Percentiles rank a stretch among this genome's conserved stretches.
phyloP scores from a whole-genome alignment of 495 filamentous ascomycete species.

The Trichoderma gamsii region DNA sequence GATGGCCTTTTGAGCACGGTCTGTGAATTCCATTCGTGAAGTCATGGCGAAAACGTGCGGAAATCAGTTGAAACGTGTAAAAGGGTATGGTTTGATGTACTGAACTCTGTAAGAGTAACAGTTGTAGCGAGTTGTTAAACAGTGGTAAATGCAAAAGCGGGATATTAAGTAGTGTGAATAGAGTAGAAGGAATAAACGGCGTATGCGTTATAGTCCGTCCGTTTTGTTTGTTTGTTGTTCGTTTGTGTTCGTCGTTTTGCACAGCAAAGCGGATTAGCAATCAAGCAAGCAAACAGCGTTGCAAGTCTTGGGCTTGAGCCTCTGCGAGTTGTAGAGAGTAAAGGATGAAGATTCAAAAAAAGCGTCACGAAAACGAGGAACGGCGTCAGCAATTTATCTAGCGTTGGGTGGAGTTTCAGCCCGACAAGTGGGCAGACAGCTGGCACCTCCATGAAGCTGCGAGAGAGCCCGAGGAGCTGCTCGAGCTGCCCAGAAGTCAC shows the following conservation, averaged over 20 bases:
- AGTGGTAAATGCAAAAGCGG: neutral
- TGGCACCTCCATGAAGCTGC: neutral
- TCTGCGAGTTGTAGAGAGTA: neutral
- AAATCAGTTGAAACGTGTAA: neutral
- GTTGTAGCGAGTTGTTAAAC: neutral
- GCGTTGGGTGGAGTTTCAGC: neutral
- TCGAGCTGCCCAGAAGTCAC: slow-evolving; percentile 14
- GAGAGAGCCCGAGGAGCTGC: neutral
- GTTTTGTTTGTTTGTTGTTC: neutral
- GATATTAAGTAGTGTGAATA: neutral
- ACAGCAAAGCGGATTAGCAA: neutral
- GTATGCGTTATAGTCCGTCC: too few relatives aligned
- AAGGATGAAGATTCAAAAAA: neutral
- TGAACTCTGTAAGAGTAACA: neutral
- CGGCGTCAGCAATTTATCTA: neutral
- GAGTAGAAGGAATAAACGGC: too few relatives aligned
- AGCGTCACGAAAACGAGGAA: neutral
- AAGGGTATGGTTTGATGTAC: neutral
- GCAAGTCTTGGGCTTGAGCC: neutral
- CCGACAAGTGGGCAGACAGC: slow-evolving; percentile 6
- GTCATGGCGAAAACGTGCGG: slow-evolving; percentile 34
- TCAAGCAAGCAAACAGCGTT: neutral
- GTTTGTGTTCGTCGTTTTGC: neutral
- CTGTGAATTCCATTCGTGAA: slow-evolving; percentile 76
- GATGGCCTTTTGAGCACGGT: slow-evolving; percentile 80